phyloP scores from a whole-genome alignment of 106 monocot genomes.

The Alisma plantagoaquatica region DNA sequence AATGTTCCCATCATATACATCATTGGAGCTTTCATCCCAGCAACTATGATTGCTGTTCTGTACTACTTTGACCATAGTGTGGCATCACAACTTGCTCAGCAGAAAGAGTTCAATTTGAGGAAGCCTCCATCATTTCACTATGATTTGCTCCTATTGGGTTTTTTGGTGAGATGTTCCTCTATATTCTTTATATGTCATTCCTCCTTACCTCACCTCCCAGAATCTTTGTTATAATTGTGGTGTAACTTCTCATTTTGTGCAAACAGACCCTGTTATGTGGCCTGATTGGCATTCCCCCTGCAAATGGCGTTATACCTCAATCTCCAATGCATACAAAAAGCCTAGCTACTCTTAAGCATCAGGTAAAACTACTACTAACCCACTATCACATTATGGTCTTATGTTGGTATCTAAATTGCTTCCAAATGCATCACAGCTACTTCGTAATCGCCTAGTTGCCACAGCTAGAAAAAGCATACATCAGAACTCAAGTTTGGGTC shows the following conservation, averaged over 20 bases:
- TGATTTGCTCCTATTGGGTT: constrained; percentile 63
- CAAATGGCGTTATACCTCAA: constrained; percentile 88
- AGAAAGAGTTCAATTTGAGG: constrained; percentile 80
- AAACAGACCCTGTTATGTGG: constrained; percentile 67
- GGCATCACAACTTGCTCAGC: constrained; percentile 80
- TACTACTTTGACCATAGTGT: constrained; percentile 90
- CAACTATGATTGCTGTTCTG: constrained; percentile 83
- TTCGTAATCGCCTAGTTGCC: constrained; percentile 50
- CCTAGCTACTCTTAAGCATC: constrained; percentile 77
- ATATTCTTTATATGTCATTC: too few species aligned
- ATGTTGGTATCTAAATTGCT: too few species aligned
- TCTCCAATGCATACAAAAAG: constrained; percentile 92
- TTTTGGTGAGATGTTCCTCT: constrained; percentile 46
- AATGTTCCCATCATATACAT: constrained; percentile 71
- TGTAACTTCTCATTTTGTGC: background rate
- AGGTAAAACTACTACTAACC: constrained; percentile 37
- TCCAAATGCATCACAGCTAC: constrained; percentile 12
- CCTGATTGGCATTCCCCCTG: constrained; percentile 70
- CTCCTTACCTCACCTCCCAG: too few species aligned
- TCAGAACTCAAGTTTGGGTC: constrained; percentile 65
- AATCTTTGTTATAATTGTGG: too few species aligned
- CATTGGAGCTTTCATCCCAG: constrained; percentile 78
- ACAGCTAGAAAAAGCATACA: constrained; percentile 50
- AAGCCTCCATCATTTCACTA: constrained; percentile 88
- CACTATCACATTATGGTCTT: too few species aligned